A percentile compares a stretch with the other conserved stretches of the same genome.
These are phyloP conservation scores for Pseudonitzschia multiseries DNA, from an alignment of 108 stramenopile genomes.

Conservation along the genomic window DNA sequence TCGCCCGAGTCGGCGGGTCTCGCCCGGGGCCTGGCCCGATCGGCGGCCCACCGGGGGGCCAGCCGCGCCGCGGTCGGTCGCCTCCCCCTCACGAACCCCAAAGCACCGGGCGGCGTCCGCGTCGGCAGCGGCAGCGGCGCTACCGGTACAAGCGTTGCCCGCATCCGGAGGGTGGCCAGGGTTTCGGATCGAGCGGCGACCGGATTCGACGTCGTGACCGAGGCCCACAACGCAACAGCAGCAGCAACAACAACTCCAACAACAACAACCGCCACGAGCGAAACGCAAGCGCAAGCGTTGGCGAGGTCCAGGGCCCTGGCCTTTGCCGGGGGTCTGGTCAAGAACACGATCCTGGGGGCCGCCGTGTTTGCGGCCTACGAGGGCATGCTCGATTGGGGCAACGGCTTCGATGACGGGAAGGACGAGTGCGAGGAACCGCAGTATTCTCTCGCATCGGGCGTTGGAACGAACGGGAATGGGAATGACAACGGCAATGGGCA, in stretches of 20 bases:
- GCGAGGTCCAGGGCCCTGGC: not conserved
- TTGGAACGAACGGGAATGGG: too few relatives aligned
- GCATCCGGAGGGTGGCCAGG: constrained; percentile 44
- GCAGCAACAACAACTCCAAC: not conserved
- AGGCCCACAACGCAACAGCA: not conserved
- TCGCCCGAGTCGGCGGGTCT: constrained; percentile 15
- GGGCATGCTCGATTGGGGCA: constrained; percentile 4
- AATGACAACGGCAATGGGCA: not conserved
- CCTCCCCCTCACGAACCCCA: constrained; percentile 1
- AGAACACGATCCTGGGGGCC: constrained; percentile 66
- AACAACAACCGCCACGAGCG: not conserved
- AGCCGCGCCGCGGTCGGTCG: constrained; percentile 7
- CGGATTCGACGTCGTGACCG: constrained; percentile 49
- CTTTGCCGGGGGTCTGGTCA: constrained; percentile 33
- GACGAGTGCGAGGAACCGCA: too few relatives aligned
- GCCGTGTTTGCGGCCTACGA: constrained; percentile 70
- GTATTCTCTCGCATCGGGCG: too few relatives aligned
- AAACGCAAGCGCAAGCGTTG: not conserved
- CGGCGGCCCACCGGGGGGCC: not conserved
- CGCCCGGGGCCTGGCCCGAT: constrained; percentile 9
- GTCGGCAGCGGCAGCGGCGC: not conserved
- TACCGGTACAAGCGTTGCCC: not conserved
- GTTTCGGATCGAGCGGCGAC: constrained; percentile 61
- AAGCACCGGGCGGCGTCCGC: not conserved
- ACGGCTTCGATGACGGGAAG: not conserved